Base-by-base conservation (phyloP, 2,329 filamentous ascomycete species). In the Cryphonectria radicalis region DNA sequence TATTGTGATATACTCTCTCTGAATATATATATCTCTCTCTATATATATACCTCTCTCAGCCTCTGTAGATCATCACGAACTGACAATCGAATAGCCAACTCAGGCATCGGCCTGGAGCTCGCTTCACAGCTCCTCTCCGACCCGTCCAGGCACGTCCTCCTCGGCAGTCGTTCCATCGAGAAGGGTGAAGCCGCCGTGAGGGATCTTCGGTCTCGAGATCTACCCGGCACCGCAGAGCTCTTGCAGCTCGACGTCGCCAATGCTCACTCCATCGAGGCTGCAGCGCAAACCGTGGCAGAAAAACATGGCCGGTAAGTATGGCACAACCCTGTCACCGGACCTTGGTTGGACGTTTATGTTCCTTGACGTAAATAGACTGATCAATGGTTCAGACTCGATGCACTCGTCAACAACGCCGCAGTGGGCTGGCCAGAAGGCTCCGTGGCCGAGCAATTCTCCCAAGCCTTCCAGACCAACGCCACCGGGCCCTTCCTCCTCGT, bases 131-230 rank as follows among this genome's bases (percentile, higher is more conserved):
- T 65, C 4, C 42, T 65, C 6, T 22, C 25, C 7, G 42, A 37
- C 25, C 42, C 43, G 11, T 35, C 25, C 42, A 65, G n/a, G n/a
- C 43, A 65, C 22, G 25, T 65, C 22, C 63, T 65, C n/a, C 63
- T 65, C 42, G 63, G 63, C 11, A 65, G 63, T 25, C 63, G 63
- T 65, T 65, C 63, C 32, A 19, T 46, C 17, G 63, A 50, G 46
- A 65, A 65, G 35, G 63, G 63, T 17, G 63, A 65, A 22, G 40
- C 25, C 6, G 63, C 63, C 63, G 25, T 65, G 25, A 53, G 35
- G 28, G 25, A 35, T 11, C 28, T 65, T 3, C 63, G 37, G 28
- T 53, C 63, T 32, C 63, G 42, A 19, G 25, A 50, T 10, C 25
- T 53, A 2, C 28, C 63, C 7, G 63, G 63, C 14, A 65, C 63